Conservation (phyloP, 2,329 filamentous ascomycete genomes). For the Talaromyces islandicus region DNA sequence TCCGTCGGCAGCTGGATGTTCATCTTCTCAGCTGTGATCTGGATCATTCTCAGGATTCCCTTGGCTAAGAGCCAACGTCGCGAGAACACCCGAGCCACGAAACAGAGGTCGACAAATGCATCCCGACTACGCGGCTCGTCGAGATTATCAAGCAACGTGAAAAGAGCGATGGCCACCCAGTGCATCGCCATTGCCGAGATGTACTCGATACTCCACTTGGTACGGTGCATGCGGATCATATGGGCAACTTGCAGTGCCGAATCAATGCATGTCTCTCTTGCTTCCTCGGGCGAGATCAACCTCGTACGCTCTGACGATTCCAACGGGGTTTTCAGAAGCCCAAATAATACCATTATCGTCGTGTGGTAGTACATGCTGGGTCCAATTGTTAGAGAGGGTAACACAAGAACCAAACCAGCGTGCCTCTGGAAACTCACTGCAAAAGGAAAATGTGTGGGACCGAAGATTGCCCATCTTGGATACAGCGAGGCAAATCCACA, state of each 20-base stretch:
- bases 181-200: conserved; percentile 26
- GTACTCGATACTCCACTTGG: conserved; percentile 25
- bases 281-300: conserved; percentile 11
- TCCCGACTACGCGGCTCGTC: conserved; percentile 16
- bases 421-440: conserved; percentile 14
- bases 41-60: conserved; percentile 16
- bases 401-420: background rate
- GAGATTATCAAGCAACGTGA: conserved; percentile 20
- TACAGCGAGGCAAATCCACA: conserved; percentile 12
- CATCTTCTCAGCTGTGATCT: conserved; percentile 16
- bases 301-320: conserved; percentile 3
- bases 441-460: conserved; percentile 18
- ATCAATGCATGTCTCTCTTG: conserved; percentile 16
- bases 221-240: conserved; percentile 20
- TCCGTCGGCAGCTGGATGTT: conserved; percentile 17
- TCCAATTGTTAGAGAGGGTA: too few species aligned
- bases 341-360: conserved; percentile 30
- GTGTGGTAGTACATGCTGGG: conserved; percentile 35
- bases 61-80: conserved; percentile 18
- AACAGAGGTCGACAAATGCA: conserved; percentile 20
- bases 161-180: conserved; percentile 23
- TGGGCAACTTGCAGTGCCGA: conserved; percentile 21
- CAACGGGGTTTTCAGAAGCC: conserved; percentile 13
- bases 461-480: conserved; percentile 9
- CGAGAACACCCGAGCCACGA: conserved; percentile 19